Base-by-base conservation (phyloP, 345 rosid genomes). In the Heritiera fomes region DNA sequence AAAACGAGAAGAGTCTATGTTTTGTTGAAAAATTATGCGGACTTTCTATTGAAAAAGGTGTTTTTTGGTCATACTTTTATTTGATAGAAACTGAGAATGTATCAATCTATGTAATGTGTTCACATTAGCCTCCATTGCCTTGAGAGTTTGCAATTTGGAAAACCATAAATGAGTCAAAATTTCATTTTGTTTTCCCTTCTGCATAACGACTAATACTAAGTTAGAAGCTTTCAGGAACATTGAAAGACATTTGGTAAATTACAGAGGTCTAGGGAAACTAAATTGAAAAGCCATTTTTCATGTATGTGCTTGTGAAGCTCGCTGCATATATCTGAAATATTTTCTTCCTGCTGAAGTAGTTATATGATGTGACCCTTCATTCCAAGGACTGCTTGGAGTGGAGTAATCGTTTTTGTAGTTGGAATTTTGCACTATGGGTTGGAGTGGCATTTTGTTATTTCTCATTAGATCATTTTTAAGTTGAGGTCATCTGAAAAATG, bases 151-250 rank as follows among this genome's bases (percentile, higher is more conserved):
- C 7, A 18, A 55, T 14, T 72, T 8, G 1, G 13, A 56, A 56
- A 15, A 40, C 75, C 7, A 38, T 17, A 32, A 38, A 52, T 52
- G 43, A 50, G 7, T 67, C n/a, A 8, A n/a, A 73, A 32, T 73
- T 32, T 73, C 2, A 7, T 28, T 46, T 20, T 17, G 8, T 12
- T 41, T 76, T 32, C 59, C 41, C 28, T 76, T 62, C 38, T 50
- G 23, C 13, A 10, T 17, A 12, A 47, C 41, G 2, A 62, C 8
- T 38, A 62, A 8, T 63, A 41, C 34, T 64, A 63, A 28, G 71
- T 23, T 32, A 15, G 79, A 50, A 65, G 50, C 62, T 75, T 75
- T 76, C 62, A 66, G 30, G 46, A 65, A 32, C 43, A 30, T 65
- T 49, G 30, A 40, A 38, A 59, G 6, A 5, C 18, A 40, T 56